Conservation (phyloP, 2,329 filamentous ascomycete species). For the Fusarium concolor region DNA sequence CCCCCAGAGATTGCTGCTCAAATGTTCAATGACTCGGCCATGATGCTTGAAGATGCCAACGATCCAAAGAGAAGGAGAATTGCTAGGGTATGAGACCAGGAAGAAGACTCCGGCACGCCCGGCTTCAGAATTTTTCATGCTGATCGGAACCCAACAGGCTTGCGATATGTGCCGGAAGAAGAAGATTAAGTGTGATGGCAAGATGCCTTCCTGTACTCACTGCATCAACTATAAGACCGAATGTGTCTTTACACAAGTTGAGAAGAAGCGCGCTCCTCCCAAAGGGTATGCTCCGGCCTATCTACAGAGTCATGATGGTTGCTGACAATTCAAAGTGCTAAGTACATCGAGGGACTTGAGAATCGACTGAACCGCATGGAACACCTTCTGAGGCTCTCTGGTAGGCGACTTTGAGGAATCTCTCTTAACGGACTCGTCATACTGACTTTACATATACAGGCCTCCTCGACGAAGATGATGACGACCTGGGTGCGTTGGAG, state of each 20-base stretch:
- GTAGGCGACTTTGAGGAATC: constrained; percentile 51
- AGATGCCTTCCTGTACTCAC: constrained; percentile 93
- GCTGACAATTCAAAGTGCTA: constrained; percentile 71
- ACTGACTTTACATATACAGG: constrained; percentile 58
- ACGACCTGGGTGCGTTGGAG: constrained; percentile 87
- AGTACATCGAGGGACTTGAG: constrained; percentile 97
- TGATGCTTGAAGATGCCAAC: constrained; percentile 72
- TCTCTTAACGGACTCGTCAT: neutral
- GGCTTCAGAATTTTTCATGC: constrained; percentile 11
- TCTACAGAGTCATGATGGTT: neutral
- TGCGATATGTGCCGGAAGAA: constrained; percentile 98
- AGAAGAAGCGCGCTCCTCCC: constrained; percentile 97
- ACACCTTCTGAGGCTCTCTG: constrained; percentile 85
- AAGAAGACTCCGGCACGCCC: neutral
- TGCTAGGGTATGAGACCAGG: constrained; percentile 74
- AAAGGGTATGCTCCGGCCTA: constrained; percentile 77
- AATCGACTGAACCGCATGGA: constrained; percentile 97
- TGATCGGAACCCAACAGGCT: constrained; percentile 65
- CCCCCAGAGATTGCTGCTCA: constrained; percentile 69
- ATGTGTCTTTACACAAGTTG: constrained; percentile 96
- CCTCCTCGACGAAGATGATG: constrained; percentile 86
- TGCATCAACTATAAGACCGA: constrained; percentile 99
- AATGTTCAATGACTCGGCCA: constrained; percentile 68
- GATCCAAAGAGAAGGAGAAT: constrained; percentile 92
- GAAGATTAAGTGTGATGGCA: constrained; percentile 98